Evolutionary conservation across 1,284 basidiomycete species (phyloP), one percentile per base, ranked within the genome.

Genomic region (Pyrrhoderma lamaoense): DNA sequence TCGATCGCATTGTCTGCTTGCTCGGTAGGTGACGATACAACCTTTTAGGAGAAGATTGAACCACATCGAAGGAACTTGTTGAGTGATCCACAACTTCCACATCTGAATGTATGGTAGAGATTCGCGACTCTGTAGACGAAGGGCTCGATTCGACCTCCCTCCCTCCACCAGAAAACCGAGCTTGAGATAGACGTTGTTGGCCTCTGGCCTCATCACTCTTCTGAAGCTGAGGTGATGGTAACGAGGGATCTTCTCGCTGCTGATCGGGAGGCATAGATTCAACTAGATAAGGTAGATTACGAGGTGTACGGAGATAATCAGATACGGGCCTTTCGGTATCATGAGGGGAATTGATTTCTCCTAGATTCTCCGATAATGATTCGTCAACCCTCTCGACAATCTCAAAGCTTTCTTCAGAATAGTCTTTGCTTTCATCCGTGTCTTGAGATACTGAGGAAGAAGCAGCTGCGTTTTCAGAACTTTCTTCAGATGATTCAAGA

Each of bases 301-400:
- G 38, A 2, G 52, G 52, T 18, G 52, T 54, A 8, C 44, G 48
- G 51, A 42, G 47, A 31, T 47, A 46, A n/a, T 52, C 51, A 23
- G 51, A 52, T 8, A 40, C 19, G 36, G 51, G 51, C 25, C 51
- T 23, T 21, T 52, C 51, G 3, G 51, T 52, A 18, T 47, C 45
- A n/a, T 47, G 51, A 35, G 51, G 51, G 16, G 51, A 52, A 40
- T 18, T n/a, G 21, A 40, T 40, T 22, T 40, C 38, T 18, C n/a
- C 38, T 14, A 8, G 8, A 18, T 40, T 40, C 38, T 40, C 38
- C 38, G n/a, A 16, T 5, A 5, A 4, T 7, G 8, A 8, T 40
- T 40, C 38, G 11, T 31, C 51, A 21, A 45, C 9, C 16, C 11
- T 19, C 37, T 51, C 49, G 18, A 45, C n/a, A 27, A 11, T 19